Conservation (phyloP, 306 rosid genomes). For the Fagus sylvatica region DNA sequence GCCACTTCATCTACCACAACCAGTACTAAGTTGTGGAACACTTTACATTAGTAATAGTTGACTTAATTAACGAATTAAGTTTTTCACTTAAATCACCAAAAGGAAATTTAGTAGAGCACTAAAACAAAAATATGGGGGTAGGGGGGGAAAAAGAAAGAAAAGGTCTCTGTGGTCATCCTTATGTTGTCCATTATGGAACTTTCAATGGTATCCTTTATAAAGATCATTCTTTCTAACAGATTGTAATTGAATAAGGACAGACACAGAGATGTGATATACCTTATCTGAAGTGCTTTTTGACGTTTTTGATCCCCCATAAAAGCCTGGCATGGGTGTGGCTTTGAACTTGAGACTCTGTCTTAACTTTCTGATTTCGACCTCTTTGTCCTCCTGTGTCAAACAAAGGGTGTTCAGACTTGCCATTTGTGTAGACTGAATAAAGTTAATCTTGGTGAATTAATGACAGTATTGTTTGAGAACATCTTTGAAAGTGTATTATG, state of each 20-base stretch:
- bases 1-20: conserved; percentile 17
- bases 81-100: background rate
- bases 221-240: background rate
- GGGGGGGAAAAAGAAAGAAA: background rate
- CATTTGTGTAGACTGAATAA: conserved; percentile 5
- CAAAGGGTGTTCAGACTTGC: conserved; percentile 24
- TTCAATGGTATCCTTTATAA: no score
- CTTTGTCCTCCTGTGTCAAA: conserved; percentile 55
- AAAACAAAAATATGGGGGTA: background rate
- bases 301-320: conserved; percentile 43
- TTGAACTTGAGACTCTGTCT: conserved; percentile 49
- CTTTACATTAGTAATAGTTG: conserved; percentile 1
- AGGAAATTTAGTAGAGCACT: background rate
- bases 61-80: conserved; percentile 22
- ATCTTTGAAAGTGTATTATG: conserved; percentile 7
- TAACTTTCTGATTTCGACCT: conserved; percentile 45
- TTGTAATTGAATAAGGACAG: background rate
- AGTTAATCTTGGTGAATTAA: background rate
- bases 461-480: background rate
- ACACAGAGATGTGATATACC: conserved; percentile 37
- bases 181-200: no score
- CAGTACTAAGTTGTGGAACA: conserved; percentile 21
- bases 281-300: conserved; percentile 46
- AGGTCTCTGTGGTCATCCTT: background rate
- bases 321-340: conserved; percentile 54